Percentiles rank a stretch among this genome's conserved stretches.
phyloP scores from a whole-genome alignment of 306 rosid genomes.

The Malus asiatica region DNA sequence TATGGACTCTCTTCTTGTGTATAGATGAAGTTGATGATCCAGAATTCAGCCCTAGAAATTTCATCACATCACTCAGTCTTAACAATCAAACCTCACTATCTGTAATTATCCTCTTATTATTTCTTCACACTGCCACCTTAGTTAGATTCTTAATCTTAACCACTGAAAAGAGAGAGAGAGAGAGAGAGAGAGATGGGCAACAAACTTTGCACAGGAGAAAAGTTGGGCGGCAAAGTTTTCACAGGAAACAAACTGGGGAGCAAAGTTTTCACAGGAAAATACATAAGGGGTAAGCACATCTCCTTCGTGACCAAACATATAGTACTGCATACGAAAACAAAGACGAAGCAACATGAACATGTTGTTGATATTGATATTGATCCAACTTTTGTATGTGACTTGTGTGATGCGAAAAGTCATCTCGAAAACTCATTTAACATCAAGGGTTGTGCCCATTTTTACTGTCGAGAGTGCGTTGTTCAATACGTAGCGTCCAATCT shows the following conservation, averaged over 20 bases:
- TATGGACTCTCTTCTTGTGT: neutral
- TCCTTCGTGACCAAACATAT: no score
- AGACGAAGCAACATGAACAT: neutral
- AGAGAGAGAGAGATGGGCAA: neutral
- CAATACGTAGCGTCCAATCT: slow-evolving; percentile 46
- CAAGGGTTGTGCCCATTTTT: slow-evolving; percentile 26
- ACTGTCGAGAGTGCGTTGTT: slow-evolving; percentile 37
- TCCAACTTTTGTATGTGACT: neutral
- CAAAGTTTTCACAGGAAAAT: neutral
- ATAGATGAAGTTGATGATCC: neutral
- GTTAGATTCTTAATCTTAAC: neutral
- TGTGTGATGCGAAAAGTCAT: neutral
- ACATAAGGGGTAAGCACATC: neutral
- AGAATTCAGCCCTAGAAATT: neutral
- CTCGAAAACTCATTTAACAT: neutral
- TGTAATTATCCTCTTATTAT: no score
- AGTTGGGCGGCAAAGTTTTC: neutral
- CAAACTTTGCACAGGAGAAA: neutral
- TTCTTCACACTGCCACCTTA: neutral
- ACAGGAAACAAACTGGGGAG: neutral
- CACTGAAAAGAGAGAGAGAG: neutral
- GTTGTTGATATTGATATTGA: neutral
- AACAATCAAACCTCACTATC: neutral
- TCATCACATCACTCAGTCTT: neutral
- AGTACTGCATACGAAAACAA: no score